Base-by-base conservation (phyloP, 306 rosid genomes). In the Oxytropis ochrocephala region DNA sequence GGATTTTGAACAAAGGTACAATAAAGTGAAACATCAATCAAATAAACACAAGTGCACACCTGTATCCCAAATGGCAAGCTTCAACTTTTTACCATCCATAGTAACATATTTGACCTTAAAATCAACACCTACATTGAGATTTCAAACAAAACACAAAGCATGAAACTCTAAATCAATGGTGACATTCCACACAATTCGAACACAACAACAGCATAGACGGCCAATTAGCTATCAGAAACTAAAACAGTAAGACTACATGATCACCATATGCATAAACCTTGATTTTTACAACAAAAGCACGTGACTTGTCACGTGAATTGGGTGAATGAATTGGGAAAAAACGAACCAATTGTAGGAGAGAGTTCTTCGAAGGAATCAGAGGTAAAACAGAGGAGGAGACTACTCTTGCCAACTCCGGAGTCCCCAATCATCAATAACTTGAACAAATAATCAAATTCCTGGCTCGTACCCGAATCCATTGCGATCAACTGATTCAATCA, bases 361-460 rank as follows among this genome's bases (percentile, higher is more conserved):
- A 93, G 97, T 69, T 93, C 93, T 68, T 90, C 96, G 64, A 90
- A 93, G 49, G 78, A 24, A 32, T 90, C 93, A 36, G 95, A 67
- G 27, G 96, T 90, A 80, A 93, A 93, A 85, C 89, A 79, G 48
- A 93, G 84, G 61, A 93, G 98, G n/a, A 93, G 86, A 81, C 96
- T 93, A 66, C 96, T 90, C 82, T 93, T 93, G 24, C 98, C 98
- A 67, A 93, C 98, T 39, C 98, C 96, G 0, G 97, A 93, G 39
- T 93, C 98, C 4, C 98, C 97, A 75, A 93, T 90, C 98, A 93
- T 79, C 87, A 93, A 78, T 60, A 93, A 58, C 82, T 93, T 93
- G 69, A 93, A 93, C 86, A 90, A 74, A 78, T 86, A 90, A 81
- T 93, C 97, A 70, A 88, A 90, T 72, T 93, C 97, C 62, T 83